Conservation (phyloP, 1,284 basidiomycete genomes). For the Takashimella koratensis region DNA sequence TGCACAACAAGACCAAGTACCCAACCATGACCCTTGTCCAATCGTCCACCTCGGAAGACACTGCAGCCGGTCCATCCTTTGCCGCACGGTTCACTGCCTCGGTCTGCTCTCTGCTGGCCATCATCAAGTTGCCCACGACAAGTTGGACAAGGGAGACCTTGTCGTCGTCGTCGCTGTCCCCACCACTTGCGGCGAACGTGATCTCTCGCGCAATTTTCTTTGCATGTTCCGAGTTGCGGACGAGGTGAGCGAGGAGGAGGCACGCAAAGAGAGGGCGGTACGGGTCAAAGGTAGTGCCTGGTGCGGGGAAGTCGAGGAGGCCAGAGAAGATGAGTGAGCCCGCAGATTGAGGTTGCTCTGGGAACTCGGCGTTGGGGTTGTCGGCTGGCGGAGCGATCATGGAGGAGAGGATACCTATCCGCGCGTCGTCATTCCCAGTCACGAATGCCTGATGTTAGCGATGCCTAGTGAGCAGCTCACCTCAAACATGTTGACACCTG, state of each 20-base stretch:
- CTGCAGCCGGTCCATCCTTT: constrained; percentile 29
- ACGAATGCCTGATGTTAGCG: constrained; percentile 38
- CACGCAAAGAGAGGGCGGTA: constrained; percentile 55
- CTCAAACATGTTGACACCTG: constrained; percentile 52
- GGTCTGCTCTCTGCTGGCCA: constrained; percentile 57
- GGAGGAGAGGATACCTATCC: constrained; percentile 47
- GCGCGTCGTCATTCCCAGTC: constrained; percentile 47
- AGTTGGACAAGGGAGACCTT: constrained; percentile 55
- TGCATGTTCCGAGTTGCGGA: constrained; percentile 55
- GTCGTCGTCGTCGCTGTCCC: constrained; percentile 51
- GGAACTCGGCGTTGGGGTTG: constrained; percentile 24
- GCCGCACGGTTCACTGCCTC: constrained; percentile 48
- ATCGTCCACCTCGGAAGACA: constrained; percentile 55
- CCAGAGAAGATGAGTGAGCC: constrained; percentile 54
- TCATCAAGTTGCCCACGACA: constrained; percentile 59
- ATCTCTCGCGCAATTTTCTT: constrained; percentile 55
- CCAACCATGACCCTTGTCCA: constrained; percentile 88
- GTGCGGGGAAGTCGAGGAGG: constrained; percentile 48
- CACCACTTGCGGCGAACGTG: constrained; percentile 39
- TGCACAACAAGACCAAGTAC: constrained; percentile 75
- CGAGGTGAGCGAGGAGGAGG: constrained; percentile 54
- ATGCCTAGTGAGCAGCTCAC: constrained; percentile 21
- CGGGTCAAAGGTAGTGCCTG: constrained; percentile 49
- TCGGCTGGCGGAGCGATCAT: constrained; percentile 31
- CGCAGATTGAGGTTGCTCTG: constrained; percentile 42